Percentiles rank a stretch among this genome's conserved stretches.
Evolutionary conservation across 2,329 filamentous ascomycete species (phyloP).

Genomic region (Colletotrichum camelliae): DNA sequence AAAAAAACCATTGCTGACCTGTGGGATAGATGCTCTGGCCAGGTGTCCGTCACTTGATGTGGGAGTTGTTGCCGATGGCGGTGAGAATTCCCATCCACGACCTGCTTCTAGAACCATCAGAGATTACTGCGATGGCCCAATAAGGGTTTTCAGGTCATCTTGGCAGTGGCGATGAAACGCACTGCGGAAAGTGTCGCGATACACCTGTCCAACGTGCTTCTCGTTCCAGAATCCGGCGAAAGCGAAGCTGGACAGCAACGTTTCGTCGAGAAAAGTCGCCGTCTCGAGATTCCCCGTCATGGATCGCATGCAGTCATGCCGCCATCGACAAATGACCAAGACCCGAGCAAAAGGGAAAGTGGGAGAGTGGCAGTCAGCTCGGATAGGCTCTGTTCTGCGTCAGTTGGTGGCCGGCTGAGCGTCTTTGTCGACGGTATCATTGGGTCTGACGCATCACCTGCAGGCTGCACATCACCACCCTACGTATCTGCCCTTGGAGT

Average conservation of each 20-base stretch:
- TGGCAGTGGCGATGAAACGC: not conserved
- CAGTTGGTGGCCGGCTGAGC: not conserved
- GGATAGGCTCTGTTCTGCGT: not conserved
- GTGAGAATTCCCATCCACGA: not conserved
- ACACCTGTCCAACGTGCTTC: not conserved
- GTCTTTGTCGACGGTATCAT: not conserved
- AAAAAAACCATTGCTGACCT: not conserved
- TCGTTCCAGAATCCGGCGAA: not conserved
- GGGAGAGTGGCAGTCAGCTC: not conserved
- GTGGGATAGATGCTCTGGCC: not conserved
- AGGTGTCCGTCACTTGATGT: not conserved
- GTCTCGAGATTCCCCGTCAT: not conserved
- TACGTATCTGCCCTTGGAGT: not conserved
- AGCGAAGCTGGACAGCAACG: not conserved
- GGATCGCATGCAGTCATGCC: not conserved
- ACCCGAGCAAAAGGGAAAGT: not conserved
- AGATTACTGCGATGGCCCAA: not conserved
- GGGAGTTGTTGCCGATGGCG: not conserved
- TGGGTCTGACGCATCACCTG: not conserved
- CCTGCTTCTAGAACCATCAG: not conserved
- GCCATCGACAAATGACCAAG: not conserved
- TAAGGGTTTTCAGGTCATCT: not conserved
- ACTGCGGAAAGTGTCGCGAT: not conserved
- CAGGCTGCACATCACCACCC: not conserved
- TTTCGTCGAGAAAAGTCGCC: not conserved